These are phyloP conservation scores for Alternaria gaisen DNA, from an alignment of 2,329 filamentous ascomycete species.

Conservation along the genomic window DNA sequence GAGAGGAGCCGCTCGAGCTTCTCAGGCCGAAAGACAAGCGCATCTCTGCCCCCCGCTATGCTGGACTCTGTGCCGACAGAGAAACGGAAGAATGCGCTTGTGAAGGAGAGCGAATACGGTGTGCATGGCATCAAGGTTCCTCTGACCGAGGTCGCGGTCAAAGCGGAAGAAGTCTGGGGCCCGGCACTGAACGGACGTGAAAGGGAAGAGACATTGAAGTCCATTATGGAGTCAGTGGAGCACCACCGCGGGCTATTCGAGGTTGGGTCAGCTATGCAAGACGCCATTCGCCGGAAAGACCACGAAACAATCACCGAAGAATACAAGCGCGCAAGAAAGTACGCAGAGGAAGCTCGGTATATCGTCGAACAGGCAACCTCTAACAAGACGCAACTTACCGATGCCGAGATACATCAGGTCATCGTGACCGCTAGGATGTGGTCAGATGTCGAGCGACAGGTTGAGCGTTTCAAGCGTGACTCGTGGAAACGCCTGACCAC, in stretches of 20 bases:
- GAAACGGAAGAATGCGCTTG: constrained; percentile 85
- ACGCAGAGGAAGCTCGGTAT: constrained; percentile 78
- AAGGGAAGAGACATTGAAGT: constrained; percentile 86
- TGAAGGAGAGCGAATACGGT: constrained; percentile 76
- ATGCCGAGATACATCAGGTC: constrained; percentile 84
- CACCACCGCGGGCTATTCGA: constrained; percentile 84
- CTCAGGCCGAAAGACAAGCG: constrained; percentile 58
- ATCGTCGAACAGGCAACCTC: constrained; percentile 66
- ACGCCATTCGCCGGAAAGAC: constrained; percentile 89
- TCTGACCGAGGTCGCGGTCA: constrained; percentile 86
- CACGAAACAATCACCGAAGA: constrained; percentile 88
- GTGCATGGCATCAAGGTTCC: constrained; percentile 76
- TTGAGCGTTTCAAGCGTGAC: constrained; percentile 86
- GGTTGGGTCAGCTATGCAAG: constrained; percentile 77
- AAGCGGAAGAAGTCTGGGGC: constrained; percentile 97
- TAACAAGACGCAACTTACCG: constrained; percentile 67
- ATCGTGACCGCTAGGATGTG: constrained; percentile 92
- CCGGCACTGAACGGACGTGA: constrained; percentile 90
- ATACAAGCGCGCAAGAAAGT: constrained; percentile 82
- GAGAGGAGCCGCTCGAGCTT: constrained; percentile 72
- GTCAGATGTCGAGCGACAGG: constrained; percentile 89
- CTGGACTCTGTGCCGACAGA: constrained; percentile 55
- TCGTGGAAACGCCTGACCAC: constrained; percentile 83
- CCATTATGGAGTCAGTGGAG: constrained; percentile 77
- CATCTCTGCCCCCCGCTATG: constrained; percentile 39